Evolutionary conservation across 139 green algal species (phyloP).

Genomic region (Penium margaritaceum): DNA sequence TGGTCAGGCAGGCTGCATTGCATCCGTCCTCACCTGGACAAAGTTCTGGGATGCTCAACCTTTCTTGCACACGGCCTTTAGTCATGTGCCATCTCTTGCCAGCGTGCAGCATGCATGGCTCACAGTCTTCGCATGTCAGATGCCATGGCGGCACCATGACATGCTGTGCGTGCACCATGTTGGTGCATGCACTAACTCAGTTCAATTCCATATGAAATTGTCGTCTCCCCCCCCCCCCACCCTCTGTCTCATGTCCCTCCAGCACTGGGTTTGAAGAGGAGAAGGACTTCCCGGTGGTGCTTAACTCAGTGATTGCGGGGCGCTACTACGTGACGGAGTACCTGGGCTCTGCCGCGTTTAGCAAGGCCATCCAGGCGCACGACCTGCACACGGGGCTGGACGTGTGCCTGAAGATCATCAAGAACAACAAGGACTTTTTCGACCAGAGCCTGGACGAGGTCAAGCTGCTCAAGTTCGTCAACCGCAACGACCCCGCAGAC

Average conservation of each 20-base stretch:
- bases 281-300: conserved; percentile 76
- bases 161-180: too few species aligned
- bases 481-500: conserved; percentile 75
- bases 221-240: background rate
- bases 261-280: conserved; percentile 84
- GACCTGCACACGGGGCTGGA: conserved; percentile 74
- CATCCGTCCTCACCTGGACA: too few species aligned
- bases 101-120: too few species aligned
- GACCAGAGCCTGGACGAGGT: conserved; percentile 94
- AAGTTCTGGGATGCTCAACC: too few species aligned
- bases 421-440: conserved; percentile 97
- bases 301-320: conserved; percentile 78
- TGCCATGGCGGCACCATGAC: too few species aligned
- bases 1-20: too few species aligned
- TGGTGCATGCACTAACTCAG: too few species aligned
- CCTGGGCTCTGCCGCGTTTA: conserved; percentile 87
- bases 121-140: too few species aligned
- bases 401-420: conserved; percentile 91
- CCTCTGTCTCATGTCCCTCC: background rate
- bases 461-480: conserved; percentile 84
- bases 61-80: too few species aligned
- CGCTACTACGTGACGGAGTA: conserved; percentile 84
- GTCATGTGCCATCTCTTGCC: too few species aligned
- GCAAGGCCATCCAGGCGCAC: conserved; percentile 78
- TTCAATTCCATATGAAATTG: too few species aligned